Percentiles rank a stretch among this genome's conserved stretches.
Evolutionary conservation across 768 basidiomycete genomes (phyloP).

Genomic region (Agrocybe pediades): DNA sequence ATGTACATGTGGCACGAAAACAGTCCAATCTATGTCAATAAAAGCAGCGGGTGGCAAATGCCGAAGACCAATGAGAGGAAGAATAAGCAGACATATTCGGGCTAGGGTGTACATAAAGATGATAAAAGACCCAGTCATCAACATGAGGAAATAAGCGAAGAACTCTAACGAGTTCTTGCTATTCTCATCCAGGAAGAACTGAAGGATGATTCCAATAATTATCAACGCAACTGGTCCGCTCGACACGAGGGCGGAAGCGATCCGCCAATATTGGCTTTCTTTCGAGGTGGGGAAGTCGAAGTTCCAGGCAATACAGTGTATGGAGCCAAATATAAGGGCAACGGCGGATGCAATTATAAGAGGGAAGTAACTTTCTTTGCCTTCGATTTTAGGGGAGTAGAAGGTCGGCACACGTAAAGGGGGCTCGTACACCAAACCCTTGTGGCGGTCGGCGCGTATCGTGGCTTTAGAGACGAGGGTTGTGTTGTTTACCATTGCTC

Average conservation of each 20-base stretch:
- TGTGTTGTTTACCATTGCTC: too few species aligned
- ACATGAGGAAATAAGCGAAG: neutral
- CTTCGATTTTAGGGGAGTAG: neutral
- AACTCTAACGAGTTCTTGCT: neutral
- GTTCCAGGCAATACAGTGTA: too few species aligned
- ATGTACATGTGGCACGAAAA: neutral
- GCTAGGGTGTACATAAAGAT: neutral
- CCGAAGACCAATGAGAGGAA: neutral
- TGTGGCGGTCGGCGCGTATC: too few species aligned
- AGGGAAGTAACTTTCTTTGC: neutral
- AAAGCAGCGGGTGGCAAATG: neutral
- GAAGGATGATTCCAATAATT: neutral
- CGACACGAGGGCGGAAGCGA: too few species aligned
- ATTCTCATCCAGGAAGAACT: neutral
- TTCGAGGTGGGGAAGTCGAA: too few species aligned
- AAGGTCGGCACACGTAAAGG: neutral
- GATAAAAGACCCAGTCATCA: neutral
- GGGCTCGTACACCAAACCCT: too few species aligned
- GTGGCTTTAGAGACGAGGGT: too few species aligned
- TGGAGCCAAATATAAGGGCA: too few species aligned
- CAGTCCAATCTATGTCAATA: neutral
- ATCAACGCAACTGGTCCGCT: too few species aligned
- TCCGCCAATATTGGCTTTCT: too few species aligned
- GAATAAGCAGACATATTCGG: neutral
- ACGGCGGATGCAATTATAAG: neutral